Evolutionary conservation across 2,329 filamentous ascomycete genomes (phyloP), one percentile per base, ranked within the genome.

Genomic region (Coniochaeta sp.): DNA sequence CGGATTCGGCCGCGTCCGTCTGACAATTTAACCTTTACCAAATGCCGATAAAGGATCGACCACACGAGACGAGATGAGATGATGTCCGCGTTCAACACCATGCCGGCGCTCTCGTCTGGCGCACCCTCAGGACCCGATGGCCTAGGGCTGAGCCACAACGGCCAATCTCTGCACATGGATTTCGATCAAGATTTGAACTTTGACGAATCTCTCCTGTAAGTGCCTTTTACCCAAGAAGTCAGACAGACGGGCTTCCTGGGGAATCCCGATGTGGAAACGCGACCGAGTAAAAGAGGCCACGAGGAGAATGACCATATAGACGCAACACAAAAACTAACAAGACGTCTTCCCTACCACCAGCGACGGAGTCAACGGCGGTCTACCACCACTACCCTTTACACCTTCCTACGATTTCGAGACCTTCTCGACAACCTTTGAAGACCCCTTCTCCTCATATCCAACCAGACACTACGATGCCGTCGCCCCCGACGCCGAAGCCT

Each of bases 401-500:
- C 80, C 82, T 3, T 76, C 78, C 5, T 87, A 87, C 74, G 84
- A 87, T 64, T 81, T 87, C 66, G 82, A 86, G 58, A 74, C 77
- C 64, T 83, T 85, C 65, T 80, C 83, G 57, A 80, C 79, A 43
- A 86, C 84, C 7, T 88, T 87, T 67, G 85, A 88, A 70, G 85
- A 88, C 67, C 84, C 85, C 40, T 87, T 88, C 67, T 81, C 82
- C 63, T 81, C 82, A 63, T 85, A 85, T 69, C 79, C 82, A 11
- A 72, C 34, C 56, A 44, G 78, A 44, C 74, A 77, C 17, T 81
- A 79, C 68, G 71, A 75, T 61, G 70, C 78, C 60, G 44, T 60
- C 43, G 24, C 40, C 31, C 54, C 47, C 62, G 62, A 65, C 58
- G 62, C 57, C 57, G 65, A 63, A 38, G 62, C 58, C 58, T 66